Evolutionary conservation across 1,284 basidiomycete genomes (phyloP).

Genomic region (Malassezia arunalokei): DNA sequence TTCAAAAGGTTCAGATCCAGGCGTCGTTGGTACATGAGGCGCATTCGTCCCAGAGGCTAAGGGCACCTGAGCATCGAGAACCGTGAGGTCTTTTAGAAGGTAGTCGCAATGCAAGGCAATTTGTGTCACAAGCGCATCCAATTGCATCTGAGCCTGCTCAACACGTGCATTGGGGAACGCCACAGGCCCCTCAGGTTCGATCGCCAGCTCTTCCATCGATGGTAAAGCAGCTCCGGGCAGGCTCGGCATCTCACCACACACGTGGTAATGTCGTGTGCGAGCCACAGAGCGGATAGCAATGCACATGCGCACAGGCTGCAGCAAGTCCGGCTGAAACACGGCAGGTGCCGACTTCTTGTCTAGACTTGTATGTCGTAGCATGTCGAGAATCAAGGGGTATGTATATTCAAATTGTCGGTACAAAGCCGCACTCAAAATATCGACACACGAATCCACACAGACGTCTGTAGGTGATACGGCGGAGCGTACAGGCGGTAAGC

Average conservation of each 20-base stretch:
- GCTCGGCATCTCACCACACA: slow-evolving; percentile 56
- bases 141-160: slow-evolving; percentile 62
- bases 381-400: slow-evolving; percentile 59
- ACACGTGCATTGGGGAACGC: slow-evolving; percentile 53
- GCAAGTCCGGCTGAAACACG: slow-evolving; percentile 29
- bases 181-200: slow-evolving; percentile 53
- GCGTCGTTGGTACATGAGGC: slow-evolving; percentile 15
- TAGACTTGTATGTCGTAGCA: slow-evolving; percentile 24
- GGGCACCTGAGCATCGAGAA: slow-evolving; percentile 68
- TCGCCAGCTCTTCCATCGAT: slow-evolving; percentile 52
- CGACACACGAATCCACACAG: slow-evolving; percentile 63
- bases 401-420: slow-evolving; percentile 78
- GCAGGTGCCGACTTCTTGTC: background rate
- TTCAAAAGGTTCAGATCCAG: slow-evolving; percentile 45
- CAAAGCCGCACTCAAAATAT: slow-evolving; percentile 69
- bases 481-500: slow-evolving; percentile 64
- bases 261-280: slow-evolving; percentile 60
- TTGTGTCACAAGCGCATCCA: slow-evolving; percentile 55
- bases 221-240: slow-evolving; percentile 54
- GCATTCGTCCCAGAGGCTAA: slow-evolving; percentile 6
- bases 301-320: slow-evolving; percentile 51
- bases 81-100: slow-evolving; percentile 61
- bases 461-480: slow-evolving; percentile 61
- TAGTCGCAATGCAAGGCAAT: slow-evolving; percentile 60
- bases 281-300: slow-evolving; percentile 68